phyloP scores from a whole-genome alignment of 2,329 filamentous ascomycete species.

The Allantophomopsis lycopodina region DNA sequence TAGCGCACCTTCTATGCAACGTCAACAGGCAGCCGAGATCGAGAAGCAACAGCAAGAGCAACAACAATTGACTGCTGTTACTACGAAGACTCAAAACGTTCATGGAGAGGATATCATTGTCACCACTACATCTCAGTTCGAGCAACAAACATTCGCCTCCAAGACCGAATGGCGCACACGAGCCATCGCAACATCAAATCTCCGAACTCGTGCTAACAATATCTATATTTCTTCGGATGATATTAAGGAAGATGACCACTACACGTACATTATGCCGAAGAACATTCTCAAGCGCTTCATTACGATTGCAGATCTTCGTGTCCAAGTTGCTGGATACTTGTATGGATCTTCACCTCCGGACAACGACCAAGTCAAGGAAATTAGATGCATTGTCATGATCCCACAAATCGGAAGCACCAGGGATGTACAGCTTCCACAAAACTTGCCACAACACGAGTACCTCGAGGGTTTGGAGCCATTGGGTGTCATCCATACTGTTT shows the following conservation, averaged over 20 bases:
- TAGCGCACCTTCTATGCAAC: slow-evolving; percentile 91
- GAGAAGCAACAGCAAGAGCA: slow-evolving; percentile 98
- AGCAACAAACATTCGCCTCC: slow-evolving; percentile 93
- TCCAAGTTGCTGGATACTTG: slow-evolving; percentile 91
- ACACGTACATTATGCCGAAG: slow-evolving; percentile 98
- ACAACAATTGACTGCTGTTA: slow-evolving; percentile 89
- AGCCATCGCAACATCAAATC: slow-evolving; percentile 90
- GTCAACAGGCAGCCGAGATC: slow-evolving; percentile 95
- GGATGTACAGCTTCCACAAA: slow-evolving; percentile 79
- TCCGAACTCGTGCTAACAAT: slow-evolving; percentile 89
- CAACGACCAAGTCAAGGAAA: slow-evolving; percentile 94
- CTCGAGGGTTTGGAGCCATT: slow-evolving; percentile 78
- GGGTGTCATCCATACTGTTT: slow-evolving; percentile 89
- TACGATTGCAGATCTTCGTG: slow-evolving; percentile 87
- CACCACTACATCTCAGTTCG: slow-evolving; percentile 94
- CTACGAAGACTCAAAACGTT: slow-evolving; percentile 95
- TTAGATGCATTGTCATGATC: slow-evolving; percentile 93
- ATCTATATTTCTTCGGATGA: slow-evolving; percentile 98
- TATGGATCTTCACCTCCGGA: slow-evolving; percentile 88
- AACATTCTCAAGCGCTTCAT: slow-evolving; percentile 98
- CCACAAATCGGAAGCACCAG: slow-evolving; percentile 91
- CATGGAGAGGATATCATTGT: slow-evolving; percentile 97
- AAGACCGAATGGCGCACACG: slow-evolving; percentile 98
- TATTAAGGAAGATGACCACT: slow-evolving; percentile 72
- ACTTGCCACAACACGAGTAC: slow-evolving; percentile 85